Evolutionary conservation across 1,139 yeast genomes (phyloP).

Genomic region (Blastobotrys ciferrii): DNA sequence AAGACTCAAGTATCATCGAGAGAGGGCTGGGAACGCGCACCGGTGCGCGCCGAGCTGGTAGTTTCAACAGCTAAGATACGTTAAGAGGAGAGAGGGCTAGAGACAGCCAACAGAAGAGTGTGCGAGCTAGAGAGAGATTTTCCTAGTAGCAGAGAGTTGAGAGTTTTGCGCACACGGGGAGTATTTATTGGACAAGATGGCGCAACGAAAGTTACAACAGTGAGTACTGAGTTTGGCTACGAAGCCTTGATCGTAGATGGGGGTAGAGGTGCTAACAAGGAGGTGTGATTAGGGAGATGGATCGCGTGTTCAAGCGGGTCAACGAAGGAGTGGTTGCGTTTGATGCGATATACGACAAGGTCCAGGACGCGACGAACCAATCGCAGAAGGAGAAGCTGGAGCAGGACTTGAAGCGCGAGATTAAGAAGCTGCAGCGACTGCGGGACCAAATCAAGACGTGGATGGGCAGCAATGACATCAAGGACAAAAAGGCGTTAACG

Average conservation of each 20-base stretch:
- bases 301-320: conserved; percentile 91
- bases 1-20: too few relatives aligned
- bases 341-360: conserved; percentile 83
- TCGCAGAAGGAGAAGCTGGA: conserved; percentile 95
- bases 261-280: conserved; percentile 5
- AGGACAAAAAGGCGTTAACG: conserved; percentile 75
- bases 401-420: conserved; percentile 90
- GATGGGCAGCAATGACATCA: conserved; percentile 89
- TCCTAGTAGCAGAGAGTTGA: not conserved
- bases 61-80: not conserved
- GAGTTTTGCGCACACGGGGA: conserved; percentile 1
- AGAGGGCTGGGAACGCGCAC: not conserved
- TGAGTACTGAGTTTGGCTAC: conserved; percentile 16
- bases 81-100: not conserved
- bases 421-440: conserved; percentile 88
- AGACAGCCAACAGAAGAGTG: not conserved
- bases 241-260: not conserved
- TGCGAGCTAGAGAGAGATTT: not conserved
- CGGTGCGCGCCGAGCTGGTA: not conserved
- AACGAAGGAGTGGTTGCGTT: conserved; percentile 88
- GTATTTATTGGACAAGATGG: conserved; percentile 42
- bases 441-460: conserved; percentile 96
- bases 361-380: conserved; percentile 75
- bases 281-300: conserved; percentile 61
- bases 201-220: conserved; percentile 66